Percentiles rank a stretch among this genome's conserved stretches.
phyloP scores from a whole-genome alignment of 768 basidiomycete genomes.

The Fibroporia radiculosa region DNA sequence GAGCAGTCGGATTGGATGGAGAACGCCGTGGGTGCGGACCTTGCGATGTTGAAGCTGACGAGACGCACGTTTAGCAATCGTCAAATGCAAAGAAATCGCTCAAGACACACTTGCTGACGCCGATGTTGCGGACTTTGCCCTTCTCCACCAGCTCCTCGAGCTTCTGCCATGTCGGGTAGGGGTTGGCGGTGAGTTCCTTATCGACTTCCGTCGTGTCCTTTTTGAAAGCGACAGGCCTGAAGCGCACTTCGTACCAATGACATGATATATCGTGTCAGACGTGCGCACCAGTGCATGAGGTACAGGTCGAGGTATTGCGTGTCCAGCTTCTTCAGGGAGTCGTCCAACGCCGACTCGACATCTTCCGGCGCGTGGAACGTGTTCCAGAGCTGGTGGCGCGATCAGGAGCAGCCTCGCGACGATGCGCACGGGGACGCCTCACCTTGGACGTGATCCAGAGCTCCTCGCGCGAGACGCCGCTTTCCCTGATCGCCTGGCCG shows the following conservation, averaged over 20 bases:
- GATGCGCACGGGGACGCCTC: background rate
- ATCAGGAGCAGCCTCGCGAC: background rate
- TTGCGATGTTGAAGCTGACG: conserved; percentile 57
- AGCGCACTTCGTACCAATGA: background rate
- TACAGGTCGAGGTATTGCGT: conserved; percentile 76
- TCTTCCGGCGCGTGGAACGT: conserved; percentile 68
- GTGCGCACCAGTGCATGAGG: conserved; percentile 64
- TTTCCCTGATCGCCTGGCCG: conserved; percentile 51
- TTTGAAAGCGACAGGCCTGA: conserved; percentile 62
- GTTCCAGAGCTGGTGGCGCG: conserved; percentile 56
- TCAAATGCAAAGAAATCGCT: background rate
- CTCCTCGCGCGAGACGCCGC: conserved; percentile 51
- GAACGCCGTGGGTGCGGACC: conserved; percentile 12
- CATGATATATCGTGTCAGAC: background rate
- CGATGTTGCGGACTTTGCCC: conserved; percentile 74
- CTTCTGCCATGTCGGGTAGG: conserved; percentile 75
- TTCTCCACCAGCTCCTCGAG: conserved; percentile 72
- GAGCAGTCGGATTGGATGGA: no score
- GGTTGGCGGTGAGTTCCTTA: conserved; percentile 52
- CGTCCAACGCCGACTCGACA: conserved; percentile 59
- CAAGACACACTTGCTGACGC: conserved; percentile 64
- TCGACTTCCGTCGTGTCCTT: conserved; percentile 45
- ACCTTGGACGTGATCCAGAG: conserved; percentile 64
- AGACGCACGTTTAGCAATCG: conserved; percentile 7
- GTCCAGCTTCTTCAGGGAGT: conserved; percentile 51